These are phyloP conservation scores for Annona cherimola DNA, from an alignment of 164 flowering plant genomes.

Conservation along the genomic window DNA sequence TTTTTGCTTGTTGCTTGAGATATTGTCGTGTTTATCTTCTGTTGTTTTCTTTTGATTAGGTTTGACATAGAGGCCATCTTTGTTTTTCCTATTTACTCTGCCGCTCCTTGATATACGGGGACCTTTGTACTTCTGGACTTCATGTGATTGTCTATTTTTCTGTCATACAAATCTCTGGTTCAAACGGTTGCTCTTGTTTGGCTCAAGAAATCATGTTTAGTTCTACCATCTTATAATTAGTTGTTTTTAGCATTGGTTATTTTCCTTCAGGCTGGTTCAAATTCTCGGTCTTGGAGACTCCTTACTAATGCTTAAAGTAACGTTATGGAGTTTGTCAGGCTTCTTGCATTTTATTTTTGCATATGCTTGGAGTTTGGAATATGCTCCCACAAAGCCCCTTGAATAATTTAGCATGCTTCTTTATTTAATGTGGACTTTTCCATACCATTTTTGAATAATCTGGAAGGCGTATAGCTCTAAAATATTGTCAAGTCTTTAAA, in stretches of 20 bases:
- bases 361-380: slow-evolving; percentile 25
- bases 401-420: neutral
- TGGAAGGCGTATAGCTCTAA: neutral
- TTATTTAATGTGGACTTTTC: too few relatives aligned
- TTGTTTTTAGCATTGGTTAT: slow-evolving; percentile 10
- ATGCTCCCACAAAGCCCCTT: slow-evolving; percentile 14
- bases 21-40: neutral
- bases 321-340: slow-evolving; percentile 27
- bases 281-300: slow-evolving; percentile 7
- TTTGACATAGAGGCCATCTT: too few relatives aligned
- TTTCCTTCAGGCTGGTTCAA: neutral
- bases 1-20: neutral
- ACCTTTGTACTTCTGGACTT: too few relatives aligned
- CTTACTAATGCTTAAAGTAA: slow-evolving; percentile 13
- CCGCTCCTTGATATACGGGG: too few relatives aligned
- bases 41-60: neutral
- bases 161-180: too few relatives aligned
- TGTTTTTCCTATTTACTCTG: too few relatives aligned
- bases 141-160: too few relatives aligned
- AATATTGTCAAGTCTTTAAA: too few relatives aligned
- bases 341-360: slow-evolving; percentile 10
- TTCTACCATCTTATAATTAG: neutral
- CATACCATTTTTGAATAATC: neutral
- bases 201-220: neutral
- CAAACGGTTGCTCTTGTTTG: too few relatives aligned